phyloP scores from a whole-genome alignment of 495 filamentous ascomycete genomes.

The Trichoderma virens region DNA sequence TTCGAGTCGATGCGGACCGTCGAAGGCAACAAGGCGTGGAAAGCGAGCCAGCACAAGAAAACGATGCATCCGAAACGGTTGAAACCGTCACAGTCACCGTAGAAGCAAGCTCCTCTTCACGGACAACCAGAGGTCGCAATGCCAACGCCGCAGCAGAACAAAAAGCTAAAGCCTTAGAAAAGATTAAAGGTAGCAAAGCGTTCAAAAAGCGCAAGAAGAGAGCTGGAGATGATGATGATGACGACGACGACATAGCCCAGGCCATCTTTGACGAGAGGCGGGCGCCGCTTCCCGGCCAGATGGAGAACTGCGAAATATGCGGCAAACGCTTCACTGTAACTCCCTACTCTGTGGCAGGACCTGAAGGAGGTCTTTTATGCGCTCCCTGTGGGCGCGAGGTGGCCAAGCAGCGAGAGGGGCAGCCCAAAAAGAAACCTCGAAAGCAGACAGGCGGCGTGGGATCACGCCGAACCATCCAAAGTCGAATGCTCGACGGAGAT shows the following conservation, averaged over 20 bases:
- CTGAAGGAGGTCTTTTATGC: conserved; percentile 78
- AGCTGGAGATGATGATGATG: conserved; percentile 34
- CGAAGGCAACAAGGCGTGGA: conserved; percentile 38
- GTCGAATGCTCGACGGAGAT: conserved; percentile 66
- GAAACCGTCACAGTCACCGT: conserved; percentile 15
- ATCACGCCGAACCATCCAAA: conserved; percentile 63
- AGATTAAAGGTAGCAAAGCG: conserved; percentile 73
- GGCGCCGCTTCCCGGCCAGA: conserved; percentile 71
- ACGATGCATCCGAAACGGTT: background rate
- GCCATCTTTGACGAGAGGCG: conserved; percentile 54
- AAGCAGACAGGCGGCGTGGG: conserved; percentile 32
- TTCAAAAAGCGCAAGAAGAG: conserved; percentile 59
- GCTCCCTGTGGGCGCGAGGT: conserved; percentile 74
- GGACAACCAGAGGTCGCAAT: conserved; percentile 8
- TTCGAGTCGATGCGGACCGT: conserved; percentile 51
- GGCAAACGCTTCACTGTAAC: conserved; percentile 90
- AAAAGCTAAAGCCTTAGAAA: conserved; percentile 55
- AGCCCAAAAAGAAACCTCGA: conserved; percentile 43
- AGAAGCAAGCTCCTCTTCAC: background rate
- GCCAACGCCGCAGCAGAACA: conserved; percentile 23
- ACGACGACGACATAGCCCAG: conserved; percentile 41
- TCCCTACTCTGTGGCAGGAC: conserved; percentile 74
- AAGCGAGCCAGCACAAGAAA: background rate
- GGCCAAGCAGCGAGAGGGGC: conserved; percentile 53
- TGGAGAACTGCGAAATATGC: conserved; percentile 81